Base-by-base conservation (phyloP, 2,329 filamentous ascomycete genomes). In the Colletotrichum horii region DNA sequence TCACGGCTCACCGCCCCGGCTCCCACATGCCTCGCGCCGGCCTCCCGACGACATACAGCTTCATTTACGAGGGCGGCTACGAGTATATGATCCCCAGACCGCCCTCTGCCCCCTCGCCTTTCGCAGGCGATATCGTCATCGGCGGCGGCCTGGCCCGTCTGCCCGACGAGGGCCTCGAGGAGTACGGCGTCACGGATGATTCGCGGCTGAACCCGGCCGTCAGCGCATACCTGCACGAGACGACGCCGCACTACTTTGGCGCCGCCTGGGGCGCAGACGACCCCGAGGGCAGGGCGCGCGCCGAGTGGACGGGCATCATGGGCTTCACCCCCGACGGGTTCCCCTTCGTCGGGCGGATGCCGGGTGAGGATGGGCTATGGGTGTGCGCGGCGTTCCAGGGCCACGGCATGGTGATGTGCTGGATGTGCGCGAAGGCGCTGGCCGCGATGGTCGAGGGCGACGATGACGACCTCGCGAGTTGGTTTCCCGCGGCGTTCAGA, bases 61-160 rank as follows among this genome's bases (percentile, higher is more conserved):
- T 94, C 77, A 89, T 93, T 30, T 92, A 91, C 79, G 85, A 86
- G 3, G 83, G 84, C 28, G 91, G 92, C 1, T 94, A 92, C 79
- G 93, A 94, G 76, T 94, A 94, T 81, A 91, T 94, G 87, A 89
- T 94, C 11, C 87, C 90, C 3, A 86, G 91, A 2, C 88, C 89
- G 0, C 82, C 84, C n/a, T 87, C 86, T 0, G 85, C 86, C 4
- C 78, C 77, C 26, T 82, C 86, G 4, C 78, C 77, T 22, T 82
- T 84, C 26, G 83, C 82, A 4, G 88, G 89, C 30, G 88, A 91
- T 71, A 88, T 94, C 32, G 83, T 94, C 34, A 92, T 94, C 16
- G 92, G 93, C 1, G 92, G 93, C 19, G 92, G 90, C 0, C 80
- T 91, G 8, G 84, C 81, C 0, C 84, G 84, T 61, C 83, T 86